Evolutionary conservation across 768 basidiomycete genomes (phyloP).

Genomic region (Brasilioporus rufonigricans): DNA sequence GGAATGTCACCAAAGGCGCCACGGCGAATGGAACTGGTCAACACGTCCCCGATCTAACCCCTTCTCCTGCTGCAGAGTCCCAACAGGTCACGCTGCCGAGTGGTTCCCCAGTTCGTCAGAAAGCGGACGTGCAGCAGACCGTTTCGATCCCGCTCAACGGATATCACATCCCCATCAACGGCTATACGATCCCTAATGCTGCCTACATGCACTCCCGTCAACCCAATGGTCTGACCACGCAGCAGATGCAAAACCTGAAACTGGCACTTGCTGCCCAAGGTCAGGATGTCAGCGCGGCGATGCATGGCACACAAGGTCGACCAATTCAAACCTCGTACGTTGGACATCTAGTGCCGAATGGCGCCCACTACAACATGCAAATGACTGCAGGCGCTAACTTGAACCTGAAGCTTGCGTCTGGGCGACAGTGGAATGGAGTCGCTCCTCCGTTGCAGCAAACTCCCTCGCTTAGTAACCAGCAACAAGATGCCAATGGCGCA

Average conservation of each 20-base stretch:
- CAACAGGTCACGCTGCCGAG: slow-evolving; percentile 25
- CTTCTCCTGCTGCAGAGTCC: slow-evolving; percentile 16
- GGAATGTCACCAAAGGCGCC: slow-evolving; percentile 27
- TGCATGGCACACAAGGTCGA: slow-evolving; percentile 35
- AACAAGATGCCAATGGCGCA: slow-evolving; percentile 21
- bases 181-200: slow-evolving; percentile 35
- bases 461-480: slow-evolving; percentile 20
- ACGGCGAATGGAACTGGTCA: slow-evolving; percentile 29
- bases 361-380: slow-evolving; percentile 31
- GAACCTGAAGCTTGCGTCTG: slow-evolving; percentile 38
- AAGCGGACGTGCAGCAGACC: slow-evolving; percentile 46
- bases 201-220: slow-evolving; percentile 36
- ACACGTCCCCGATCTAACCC: slow-evolving; percentile 17
- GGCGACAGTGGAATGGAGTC: slow-evolving; percentile 40
- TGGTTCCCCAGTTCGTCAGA: slow-evolving; percentile 44
- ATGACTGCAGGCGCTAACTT: slow-evolving; percentile 22
- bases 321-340: slow-evolving; percentile 35
- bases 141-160: slow-evolving; percentile 40
- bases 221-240: slow-evolving; percentile 44
- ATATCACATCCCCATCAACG: slow-evolving; percentile 49
- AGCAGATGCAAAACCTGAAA: slow-evolving; percentile 63
- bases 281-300: slow-evolving; percentile 37
- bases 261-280: slow-evolving; percentile 45
- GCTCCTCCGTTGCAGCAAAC: slow-evolving; percentile 24
- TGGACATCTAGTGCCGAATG: slow-evolving; percentile 29